Evolutionary conservation across 1,284 basidiomycete genomes (phyloP).

Genomic region (Schizopora paradoxa): DNA sequence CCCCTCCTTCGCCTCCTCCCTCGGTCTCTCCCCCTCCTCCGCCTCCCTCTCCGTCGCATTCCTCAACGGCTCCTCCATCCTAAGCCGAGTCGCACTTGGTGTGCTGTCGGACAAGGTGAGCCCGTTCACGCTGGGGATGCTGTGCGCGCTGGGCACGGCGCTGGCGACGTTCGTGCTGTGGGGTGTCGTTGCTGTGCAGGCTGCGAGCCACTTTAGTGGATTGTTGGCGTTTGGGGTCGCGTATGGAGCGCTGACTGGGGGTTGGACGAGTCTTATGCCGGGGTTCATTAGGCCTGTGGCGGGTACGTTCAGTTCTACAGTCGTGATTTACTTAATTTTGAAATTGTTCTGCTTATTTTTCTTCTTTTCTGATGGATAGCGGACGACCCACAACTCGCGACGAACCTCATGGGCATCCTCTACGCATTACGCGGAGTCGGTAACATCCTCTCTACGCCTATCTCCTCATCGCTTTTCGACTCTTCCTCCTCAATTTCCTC

Average conservation of each 20-base stretch:
- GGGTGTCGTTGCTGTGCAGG: conserved; percentile 35
- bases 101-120: conserved; percentile 33
- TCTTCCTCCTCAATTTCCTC: no score
- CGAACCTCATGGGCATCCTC: conserved; percentile 34
- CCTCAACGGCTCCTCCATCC: conserved; percentile 28
- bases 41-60: conserved; percentile 27
- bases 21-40: conserved; percentile 23
- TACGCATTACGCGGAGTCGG: conserved; percentile 36
- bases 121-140: conserved; percentile 32
- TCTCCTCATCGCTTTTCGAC: conserved; percentile 31
- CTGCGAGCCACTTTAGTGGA: conserved; percentile 31
- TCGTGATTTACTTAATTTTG: no score
- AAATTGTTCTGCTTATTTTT: neutral
- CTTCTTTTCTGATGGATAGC: conserved; percentile 20
- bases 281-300: conserved; percentile 30
- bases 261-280: conserved; percentile 34
- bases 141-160: conserved; percentile 26
- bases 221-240: conserved; percentile 31
- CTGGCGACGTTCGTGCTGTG: conserved; percentile 34
- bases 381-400: conserved; percentile 32
- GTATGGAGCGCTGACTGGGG: conserved; percentile 33
- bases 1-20: conserved; percentile 31
- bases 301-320: no score
- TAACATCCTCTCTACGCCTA: conserved; percentile 38
- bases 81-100: conserved; percentile 32